A percentile compares a stretch with the other conserved stretches of the same genome.
Evolutionary conservation across 257 asterid genomes (phyloP).

Genomic region (Solanum ahanhuiri): DNA sequence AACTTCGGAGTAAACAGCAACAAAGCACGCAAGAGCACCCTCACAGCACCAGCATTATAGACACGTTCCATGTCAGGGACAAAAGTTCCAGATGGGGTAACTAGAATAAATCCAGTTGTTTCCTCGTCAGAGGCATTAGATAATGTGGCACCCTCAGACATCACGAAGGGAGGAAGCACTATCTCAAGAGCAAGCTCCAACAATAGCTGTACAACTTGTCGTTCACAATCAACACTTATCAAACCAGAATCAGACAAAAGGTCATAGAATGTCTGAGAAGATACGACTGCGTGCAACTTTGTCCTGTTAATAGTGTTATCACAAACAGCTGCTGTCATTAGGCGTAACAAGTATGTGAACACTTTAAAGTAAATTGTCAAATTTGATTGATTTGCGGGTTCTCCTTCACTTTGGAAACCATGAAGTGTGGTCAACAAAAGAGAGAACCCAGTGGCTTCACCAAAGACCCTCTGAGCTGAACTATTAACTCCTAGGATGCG

Average conservation of each 20-base stretch:
- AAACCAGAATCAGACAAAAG: conserved; percentile 84
- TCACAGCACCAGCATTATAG: conserved; percentile 85
- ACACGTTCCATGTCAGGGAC: conserved; percentile 68
- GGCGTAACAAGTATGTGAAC: conserved; percentile 79
- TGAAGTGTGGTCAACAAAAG: conserved; percentile 85
- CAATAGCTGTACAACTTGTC: conserved; percentile 80
- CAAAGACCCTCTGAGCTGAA: conserved; percentile 94
- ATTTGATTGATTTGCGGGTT: conserved; percentile 30
- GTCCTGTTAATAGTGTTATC: conserved; percentile 75
- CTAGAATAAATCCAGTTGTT: conserved; percentile 49
- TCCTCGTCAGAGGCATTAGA: conserved; percentile 33
- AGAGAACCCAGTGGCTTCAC: conserved; percentile 98
- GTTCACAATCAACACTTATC: conserved; percentile 82
- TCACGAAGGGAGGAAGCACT: conserved; percentile 75
- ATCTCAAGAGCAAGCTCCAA: conserved; percentile 90
- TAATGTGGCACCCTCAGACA: conserved; percentile 42
- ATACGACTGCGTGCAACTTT: conserved; percentile 54
- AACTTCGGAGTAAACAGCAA: conserved; percentile 84
- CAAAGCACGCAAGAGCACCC: conserved; percentile 74
- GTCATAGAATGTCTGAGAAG: conserved; percentile 80
- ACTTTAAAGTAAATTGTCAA: conserved; percentile 38
- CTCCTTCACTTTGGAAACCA: conserved; percentile 62
- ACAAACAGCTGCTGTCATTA: conserved; percentile 75
- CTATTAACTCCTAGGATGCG: conserved; percentile 70
- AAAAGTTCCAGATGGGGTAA: conserved; percentile 58